These are phyloP conservation scores for Iberis pinnata DNA, from an alignment of 345 rosid genomes.

Conservation along the genomic window DNA sequence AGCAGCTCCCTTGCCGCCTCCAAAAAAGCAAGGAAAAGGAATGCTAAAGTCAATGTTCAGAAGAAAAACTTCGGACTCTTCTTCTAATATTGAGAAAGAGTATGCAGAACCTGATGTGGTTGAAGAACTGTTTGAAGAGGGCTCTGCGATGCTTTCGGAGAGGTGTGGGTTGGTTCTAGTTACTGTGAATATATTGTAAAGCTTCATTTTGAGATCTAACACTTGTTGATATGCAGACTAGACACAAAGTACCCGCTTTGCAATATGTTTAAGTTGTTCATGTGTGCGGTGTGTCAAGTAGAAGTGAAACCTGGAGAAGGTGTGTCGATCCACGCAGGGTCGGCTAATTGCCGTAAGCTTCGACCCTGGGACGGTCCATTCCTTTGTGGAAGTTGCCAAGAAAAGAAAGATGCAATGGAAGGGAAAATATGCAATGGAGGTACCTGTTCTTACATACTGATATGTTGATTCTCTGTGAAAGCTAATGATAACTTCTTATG, in stretches of 20 bases:
- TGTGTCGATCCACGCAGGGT: constrained; percentile 73
- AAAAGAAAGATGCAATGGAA: constrained; percentile 98
- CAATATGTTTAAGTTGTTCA: constrained; percentile 95
- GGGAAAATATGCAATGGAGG: constrained; percentile 82
- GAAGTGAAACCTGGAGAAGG: constrained; percentile 98
- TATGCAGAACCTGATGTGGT: constrained; percentile 69
- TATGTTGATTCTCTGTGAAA: constrained; percentile 4
- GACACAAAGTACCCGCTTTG: constrained; percentile 89
- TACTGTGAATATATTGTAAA: not conserved
- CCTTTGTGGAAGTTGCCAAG: constrained; percentile 94
- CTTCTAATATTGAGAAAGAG: constrained; percentile 63
- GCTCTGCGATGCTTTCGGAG: constrained; percentile 96
- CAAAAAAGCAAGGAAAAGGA: constrained; percentile 74
- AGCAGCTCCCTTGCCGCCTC: constrained; percentile 52
- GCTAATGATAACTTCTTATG: constrained; percentile 2
- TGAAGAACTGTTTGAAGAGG: constrained; percentile 89
- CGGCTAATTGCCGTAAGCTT: constrained; percentile 49
- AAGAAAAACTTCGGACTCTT: constrained; percentile 60
- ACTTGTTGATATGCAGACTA: constrained; percentile 58
- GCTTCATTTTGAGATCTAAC: not conserved
- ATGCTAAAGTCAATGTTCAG: constrained; percentile 85
- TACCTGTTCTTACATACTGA: constrained; percentile 24
- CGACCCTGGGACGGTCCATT: constrained; percentile 99
- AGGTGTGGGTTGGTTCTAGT: too few relatives aligned
- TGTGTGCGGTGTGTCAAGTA: constrained; percentile 98